A percentile compares a stretch with the other conserved stretches of the same genome.
These are phyloP conservation scores for Datura wrightii DNA, from an alignment of 257 asterid genomes.

Conservation along the genomic window DNA sequence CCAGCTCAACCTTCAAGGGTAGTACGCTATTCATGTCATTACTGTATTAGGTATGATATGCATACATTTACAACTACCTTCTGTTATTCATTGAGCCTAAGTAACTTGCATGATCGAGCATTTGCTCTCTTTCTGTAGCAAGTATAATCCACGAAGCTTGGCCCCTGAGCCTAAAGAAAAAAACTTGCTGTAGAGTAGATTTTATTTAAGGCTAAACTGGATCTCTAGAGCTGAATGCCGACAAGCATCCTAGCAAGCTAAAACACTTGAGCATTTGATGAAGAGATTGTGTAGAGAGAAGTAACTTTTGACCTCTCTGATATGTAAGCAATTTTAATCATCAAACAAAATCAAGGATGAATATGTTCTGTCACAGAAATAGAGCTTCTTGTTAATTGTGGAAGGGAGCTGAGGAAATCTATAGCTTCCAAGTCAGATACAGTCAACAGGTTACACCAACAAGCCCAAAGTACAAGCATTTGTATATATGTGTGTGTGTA, in stretches of 20 bases:
- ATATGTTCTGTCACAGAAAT: background rate
- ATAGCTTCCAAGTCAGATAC: background rate
- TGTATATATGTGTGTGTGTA: background rate
- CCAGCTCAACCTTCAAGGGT: too few species aligned
- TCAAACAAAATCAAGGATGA: background rate
- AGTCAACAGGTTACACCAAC: background rate
- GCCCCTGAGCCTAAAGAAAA: background rate
- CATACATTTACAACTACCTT: background rate
- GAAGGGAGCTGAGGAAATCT: background rate
- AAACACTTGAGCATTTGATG: background rate
- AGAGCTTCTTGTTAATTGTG: background rate
- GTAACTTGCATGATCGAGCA: background rate
- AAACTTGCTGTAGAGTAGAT: background rate
- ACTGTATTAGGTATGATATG: background rate
- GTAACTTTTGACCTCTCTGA: background rate
- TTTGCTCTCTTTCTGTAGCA: background rate
- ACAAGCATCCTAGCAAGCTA: background rate
- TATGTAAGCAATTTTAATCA: background rate
- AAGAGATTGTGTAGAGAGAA: background rate
- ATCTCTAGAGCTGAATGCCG: background rate
- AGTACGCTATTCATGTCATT: background rate
- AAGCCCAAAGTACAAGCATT: background rate
- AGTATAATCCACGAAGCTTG: background rate
- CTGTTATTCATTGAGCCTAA: background rate
- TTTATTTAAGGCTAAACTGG: background rate